Evolutionary conservation across 768 basidiomycete genomes (phyloP), one percentile per base, ranked within the genome.

Genomic region (Pleurotus tuber-regium): DNA sequence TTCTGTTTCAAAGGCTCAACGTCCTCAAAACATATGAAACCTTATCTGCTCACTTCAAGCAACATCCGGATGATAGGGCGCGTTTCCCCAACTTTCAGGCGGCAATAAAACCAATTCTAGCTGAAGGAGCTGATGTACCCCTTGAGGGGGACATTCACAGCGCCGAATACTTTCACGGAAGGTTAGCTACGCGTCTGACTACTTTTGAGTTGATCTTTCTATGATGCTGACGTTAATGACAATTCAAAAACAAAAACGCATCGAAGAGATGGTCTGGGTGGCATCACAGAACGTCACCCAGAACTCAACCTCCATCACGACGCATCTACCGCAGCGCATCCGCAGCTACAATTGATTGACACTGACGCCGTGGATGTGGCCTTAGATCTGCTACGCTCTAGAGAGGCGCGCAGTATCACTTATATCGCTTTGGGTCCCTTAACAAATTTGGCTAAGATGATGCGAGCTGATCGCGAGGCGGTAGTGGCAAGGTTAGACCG

Each of bases 141-240:
- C 74, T 93, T 1, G 73, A 79, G 43, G 92, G 92, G 2, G 80
- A 82, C 16, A 63, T 79, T 5, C 86, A 89, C 61, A 84, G 77
- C 46, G 94, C 93, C 11, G 77, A 84, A 56, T 92, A 91, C 63
- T 96, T 97, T 61, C 90, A 92, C 59, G 90, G 90, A 59, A 80
- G 76, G 89, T 83, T 55, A 33, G 72, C 66, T 18, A 41, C 21
- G 28, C 18, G 31, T 44, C 23, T 23, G 14, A 12, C 21, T 28
- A 44, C 43, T 4, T 25, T 36, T 25, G n/a, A n/a, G n/a, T n/a
- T n/a, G n/a, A n/a, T n/a, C n/a, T n/a, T n/a, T n/a, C n/a, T n/a
- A n/a, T n/a, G n/a, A n/a, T n/a, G n/a, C n/a, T n/a, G n/a, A n/a
- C n/a, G n/a, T n/a, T n/a, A n/a, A n/a, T n/a, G n/a, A n/a, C n/a